Percentiles rank a stretch among this genome's conserved stretches.
These are phyloP conservation scores for Gaeumannomyces tritici DNA, from an alignment of 2,329 filamentous ascomycete genomes.

Conservation along the genomic window DNA sequence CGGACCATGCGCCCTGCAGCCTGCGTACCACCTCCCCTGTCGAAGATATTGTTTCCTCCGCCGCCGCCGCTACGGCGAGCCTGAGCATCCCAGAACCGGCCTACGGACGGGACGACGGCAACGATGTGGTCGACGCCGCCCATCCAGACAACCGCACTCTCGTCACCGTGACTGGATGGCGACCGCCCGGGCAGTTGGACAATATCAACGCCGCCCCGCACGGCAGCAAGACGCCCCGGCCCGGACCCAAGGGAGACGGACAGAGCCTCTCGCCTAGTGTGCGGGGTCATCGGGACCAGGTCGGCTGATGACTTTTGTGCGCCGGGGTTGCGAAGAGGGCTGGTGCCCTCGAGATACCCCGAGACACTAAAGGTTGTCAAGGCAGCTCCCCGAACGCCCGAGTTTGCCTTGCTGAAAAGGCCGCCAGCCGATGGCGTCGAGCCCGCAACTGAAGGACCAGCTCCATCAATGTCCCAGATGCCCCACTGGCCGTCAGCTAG, in stretches of 20 bases:
- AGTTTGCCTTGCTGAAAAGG: slow-evolving; percentile 38
- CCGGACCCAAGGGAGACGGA: slow-evolving; percentile 31
- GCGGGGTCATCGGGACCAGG: slow-evolving; percentile 56
- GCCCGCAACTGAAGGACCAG: slow-evolving; percentile 29
- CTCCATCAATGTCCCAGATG: slow-evolving; percentile 56
- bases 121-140: slow-evolving; percentile 43
- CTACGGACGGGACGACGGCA: slow-evolving; percentile 43
- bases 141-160: slow-evolving; percentile 48
- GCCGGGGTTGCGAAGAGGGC: slow-evolving; percentile 37
- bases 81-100: slow-evolving; percentile 51
- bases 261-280: slow-evolving; percentile 45
- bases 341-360: slow-evolving; percentile 52
- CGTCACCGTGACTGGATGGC: slow-evolving; percentile 36
- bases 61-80: slow-evolving; percentile 39
- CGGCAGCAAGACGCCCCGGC: slow-evolving; percentile 39
- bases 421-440: slow-evolving; percentile 12
- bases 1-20: slow-evolving; percentile 43
- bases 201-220: slow-evolving; percentile 44
- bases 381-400: slow-evolving; percentile 46
- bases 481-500: slow-evolving; percentile 58
- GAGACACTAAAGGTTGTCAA: slow-evolving; percentile 47
- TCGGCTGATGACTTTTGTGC: slow-evolving; percentile 32
- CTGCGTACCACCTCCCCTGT: slow-evolving; percentile 32
- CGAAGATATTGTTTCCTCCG: slow-evolving; percentile 42
- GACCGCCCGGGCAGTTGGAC: slow-evolving; percentile 29